Percentiles rank a stretch among this genome's conserved stretches.
These are phyloP conservation scores for Sonneratia caseolaris DNA, from an alignment of 345 rosid genomes.

Conservation along the genomic window DNA sequence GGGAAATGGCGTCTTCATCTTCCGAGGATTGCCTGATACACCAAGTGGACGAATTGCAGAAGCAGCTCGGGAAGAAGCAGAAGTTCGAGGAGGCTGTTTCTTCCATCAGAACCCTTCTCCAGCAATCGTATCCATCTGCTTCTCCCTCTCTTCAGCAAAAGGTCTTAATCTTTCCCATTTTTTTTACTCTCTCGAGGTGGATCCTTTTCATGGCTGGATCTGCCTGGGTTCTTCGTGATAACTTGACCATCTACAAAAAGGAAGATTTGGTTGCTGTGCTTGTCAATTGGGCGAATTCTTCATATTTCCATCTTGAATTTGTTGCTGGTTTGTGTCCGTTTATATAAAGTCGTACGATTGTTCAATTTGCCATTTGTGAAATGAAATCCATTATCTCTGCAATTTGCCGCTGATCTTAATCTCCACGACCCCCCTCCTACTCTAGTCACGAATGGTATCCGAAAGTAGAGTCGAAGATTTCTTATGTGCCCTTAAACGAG, in stretches of 20 bases:
- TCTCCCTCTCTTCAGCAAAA: conserved; percentile 53
- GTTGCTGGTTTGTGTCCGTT: neutral
- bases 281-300: neutral
- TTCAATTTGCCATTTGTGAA: neutral
- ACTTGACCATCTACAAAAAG: neutral
- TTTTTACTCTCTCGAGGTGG: neutral
- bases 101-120: conserved; percentile 48
- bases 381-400: neutral
- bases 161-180: conserved; percentile 15
- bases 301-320: neutral
- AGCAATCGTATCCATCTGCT: conserved; percentile 40
- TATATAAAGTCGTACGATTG: neutral
- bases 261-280: neutral
- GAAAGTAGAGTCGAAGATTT: neutral
- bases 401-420: too few species aligned
- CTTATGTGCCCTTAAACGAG: neutral
- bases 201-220: neutral
- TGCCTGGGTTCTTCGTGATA: neutral
- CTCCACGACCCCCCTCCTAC: too few species aligned
- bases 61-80: conserved; percentile 67
- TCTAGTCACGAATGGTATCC: neutral
- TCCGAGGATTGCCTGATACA: conserved; percentile 18
- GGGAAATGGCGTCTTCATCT: conserved; percentile 8
- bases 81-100: conserved; percentile 70
- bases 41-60: conserved; percentile 63